A percentile compares a stretch with the other conserved stretches of the same genome.
Conservation (phyloP, 106 monocot genomes). For the Xerophyta viscosa region DNA sequence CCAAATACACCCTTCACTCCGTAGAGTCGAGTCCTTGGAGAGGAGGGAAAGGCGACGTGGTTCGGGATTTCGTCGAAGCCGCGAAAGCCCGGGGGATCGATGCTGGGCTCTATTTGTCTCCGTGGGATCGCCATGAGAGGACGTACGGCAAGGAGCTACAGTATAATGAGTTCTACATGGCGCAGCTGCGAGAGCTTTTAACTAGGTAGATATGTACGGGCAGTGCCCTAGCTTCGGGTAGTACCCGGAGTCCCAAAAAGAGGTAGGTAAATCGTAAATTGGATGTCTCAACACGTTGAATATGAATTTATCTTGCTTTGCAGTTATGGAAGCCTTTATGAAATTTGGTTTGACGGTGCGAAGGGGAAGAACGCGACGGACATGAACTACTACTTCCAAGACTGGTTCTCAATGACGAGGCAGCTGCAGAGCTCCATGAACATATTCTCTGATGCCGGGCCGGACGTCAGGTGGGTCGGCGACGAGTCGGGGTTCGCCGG, state of each 20-base stretch:
- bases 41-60: constrained; percentile 59
- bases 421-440: constrained; percentile 73
- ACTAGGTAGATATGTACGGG: constrained; percentile 22
- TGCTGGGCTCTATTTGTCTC: constrained; percentile 73
- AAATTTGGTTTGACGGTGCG: constrained; percentile 97
- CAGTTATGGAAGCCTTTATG: constrained; percentile 65
- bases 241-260: too few relatives aligned
- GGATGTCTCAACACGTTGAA: too few relatives aligned
- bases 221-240: too few relatives aligned
- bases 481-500: constrained; percentile 78
- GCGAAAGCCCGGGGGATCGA: constrained; percentile 47
- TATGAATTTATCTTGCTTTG: not conserved
- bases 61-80: constrained; percentile 48
- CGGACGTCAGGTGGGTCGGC: constrained; percentile 81
- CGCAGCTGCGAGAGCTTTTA: constrained; percentile 63
- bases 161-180: constrained; percentile 85
- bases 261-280: too few relatives aligned
- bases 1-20: constrained; percentile 59
- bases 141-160: constrained; percentile 48
- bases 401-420: constrained; percentile 69
- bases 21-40: constrained; percentile 59
- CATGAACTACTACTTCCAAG: constrained; percentile 81
- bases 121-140: constrained; percentile 88
- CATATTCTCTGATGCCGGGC: constrained; percentile 92
- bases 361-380: constrained; percentile 64